These are phyloP conservation scores for Tolypocladium sp. DNA, from an alignment of 2,329 filamentous ascomycete genomes.

Conservation along the genomic window DNA sequence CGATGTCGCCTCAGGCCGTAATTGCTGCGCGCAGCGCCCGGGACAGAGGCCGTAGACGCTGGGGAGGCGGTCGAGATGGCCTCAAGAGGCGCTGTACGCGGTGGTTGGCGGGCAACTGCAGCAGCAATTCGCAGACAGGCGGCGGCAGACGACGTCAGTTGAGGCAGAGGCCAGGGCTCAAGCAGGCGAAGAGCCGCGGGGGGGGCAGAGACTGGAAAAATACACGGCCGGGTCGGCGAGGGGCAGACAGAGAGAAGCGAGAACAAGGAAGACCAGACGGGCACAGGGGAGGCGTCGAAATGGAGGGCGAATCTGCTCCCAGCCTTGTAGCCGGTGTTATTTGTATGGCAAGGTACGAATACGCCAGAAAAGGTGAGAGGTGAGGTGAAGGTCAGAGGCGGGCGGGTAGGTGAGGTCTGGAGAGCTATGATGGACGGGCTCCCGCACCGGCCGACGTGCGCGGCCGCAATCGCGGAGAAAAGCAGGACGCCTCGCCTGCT, in stretches of 20 bases:
- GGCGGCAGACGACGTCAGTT: neutral
- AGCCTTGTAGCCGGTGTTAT: neutral
- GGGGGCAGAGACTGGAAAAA: neutral
- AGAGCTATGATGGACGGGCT: neutral
- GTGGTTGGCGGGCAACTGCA: neutral
- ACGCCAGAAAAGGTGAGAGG: neutral
- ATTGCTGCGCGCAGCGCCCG: neutral
- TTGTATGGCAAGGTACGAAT: neutral
- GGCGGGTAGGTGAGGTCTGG: neutral
- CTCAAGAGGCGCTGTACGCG: neutral
- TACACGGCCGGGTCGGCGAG: neutral
- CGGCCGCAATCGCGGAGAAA: constrained; percentile 6
- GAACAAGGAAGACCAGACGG: neutral
- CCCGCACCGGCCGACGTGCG: neutral
- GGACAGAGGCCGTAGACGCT: neutral
- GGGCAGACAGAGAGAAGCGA: neutral
- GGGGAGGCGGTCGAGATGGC: neutral
- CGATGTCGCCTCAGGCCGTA: neutral
- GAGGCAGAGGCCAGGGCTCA: neutral
- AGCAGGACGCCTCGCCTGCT: neutral
- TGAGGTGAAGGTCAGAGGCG: neutral
- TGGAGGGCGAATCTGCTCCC: neutral
- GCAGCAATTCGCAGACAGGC: neutral
- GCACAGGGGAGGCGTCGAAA: too few species aligned
- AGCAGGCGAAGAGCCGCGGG: neutral